A percentile compares a stretch with the other conserved stretches of the same genome.
phyloP scores from a whole-genome alignment of 192 early-diverging fungal genomes.

The Kappamyces sp. region DNA sequence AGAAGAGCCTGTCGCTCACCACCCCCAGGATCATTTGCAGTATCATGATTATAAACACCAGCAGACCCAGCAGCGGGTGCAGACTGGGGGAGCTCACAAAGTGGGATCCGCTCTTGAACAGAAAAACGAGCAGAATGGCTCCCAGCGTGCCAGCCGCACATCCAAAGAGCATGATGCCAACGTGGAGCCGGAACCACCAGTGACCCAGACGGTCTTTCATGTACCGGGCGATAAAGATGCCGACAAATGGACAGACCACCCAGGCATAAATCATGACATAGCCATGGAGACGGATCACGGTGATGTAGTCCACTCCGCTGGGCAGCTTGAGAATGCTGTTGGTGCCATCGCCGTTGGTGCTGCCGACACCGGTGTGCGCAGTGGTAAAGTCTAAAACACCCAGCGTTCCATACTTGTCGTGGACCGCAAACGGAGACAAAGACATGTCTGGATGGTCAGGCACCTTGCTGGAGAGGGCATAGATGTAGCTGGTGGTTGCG shows the following conservation, averaged over 20 bases:
- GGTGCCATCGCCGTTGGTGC: not conserved
- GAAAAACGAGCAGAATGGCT: conserved; percentile 25
- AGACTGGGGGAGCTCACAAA: conserved; percentile 1
- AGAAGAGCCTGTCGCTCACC: conserved; percentile 19
- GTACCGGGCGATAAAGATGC: conserved; percentile 37
- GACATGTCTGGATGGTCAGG: not conserved
- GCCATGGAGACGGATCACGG: conserved; percentile 10
- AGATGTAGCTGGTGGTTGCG: conserved; percentile 3
- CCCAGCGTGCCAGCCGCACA: conserved; percentile 5
- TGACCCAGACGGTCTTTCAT: conserved; percentile 30
- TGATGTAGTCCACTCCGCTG: not conserved
- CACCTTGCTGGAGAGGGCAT: conserved; percentile 1
- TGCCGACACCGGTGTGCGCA: conserved; percentile 1
- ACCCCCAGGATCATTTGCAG: conserved; percentile 31
- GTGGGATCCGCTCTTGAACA: conserved; percentile 6
- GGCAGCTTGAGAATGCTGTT: not conserved
- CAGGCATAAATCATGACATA: conserved; percentile 32
- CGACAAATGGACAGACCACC: conserved; percentile 17
- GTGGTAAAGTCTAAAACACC: conserved; percentile 9
- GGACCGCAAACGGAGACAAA: conserved; percentile 1
- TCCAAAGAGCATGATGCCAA: conserved; percentile 24
- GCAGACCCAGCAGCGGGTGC: conserved; percentile 12
- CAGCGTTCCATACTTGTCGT: conserved; percentile 2
- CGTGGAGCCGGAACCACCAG: conserved; percentile 33
- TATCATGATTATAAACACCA: not conserved